These are phyloP conservation scores for Sphaerulina populicola DNA, from an alignment of 2,329 filamentous ascomycete species.

Conservation along the genomic window DNA sequence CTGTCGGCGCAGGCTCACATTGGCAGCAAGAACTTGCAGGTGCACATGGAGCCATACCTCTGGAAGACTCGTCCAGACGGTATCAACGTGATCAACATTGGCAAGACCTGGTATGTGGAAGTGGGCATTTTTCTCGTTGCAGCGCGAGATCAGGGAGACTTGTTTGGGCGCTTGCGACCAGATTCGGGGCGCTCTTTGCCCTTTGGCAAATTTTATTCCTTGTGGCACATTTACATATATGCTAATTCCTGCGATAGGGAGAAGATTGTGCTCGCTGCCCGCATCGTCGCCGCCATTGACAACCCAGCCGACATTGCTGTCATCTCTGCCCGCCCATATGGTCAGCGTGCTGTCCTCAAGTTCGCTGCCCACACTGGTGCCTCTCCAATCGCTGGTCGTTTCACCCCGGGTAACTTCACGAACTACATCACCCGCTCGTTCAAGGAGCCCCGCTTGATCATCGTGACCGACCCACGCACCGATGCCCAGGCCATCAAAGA, in stretches of 20 bases:
- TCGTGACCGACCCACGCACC: constrained; percentile 99
- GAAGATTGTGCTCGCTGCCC: constrained; percentile 98
- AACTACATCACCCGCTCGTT: constrained; percentile 99
- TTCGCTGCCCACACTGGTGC: constrained; percentile 98
- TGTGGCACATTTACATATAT: background rate
- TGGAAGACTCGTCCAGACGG: constrained; percentile 99
- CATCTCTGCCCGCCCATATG: constrained; percentile 98
- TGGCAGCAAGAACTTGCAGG: constrained; percentile 98
- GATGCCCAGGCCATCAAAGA: constrained; percentile 99
- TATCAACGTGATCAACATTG: constrained; percentile 98
- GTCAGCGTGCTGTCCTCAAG: constrained; percentile 98
- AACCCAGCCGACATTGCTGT: constrained; percentile 99
- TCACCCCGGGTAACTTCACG: constrained; percentile 99
- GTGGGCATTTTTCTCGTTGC: background rate
- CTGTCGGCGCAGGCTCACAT: constrained; percentile 94
- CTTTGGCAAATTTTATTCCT: background rate
- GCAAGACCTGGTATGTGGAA: constrained; percentile 88
- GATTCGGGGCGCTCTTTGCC: background rate
- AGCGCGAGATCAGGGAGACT: background rate
- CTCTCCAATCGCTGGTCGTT: constrained; percentile 95
- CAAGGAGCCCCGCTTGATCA: constrained; percentile 99
- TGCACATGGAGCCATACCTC: constrained; percentile 99
- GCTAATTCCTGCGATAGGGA: constrained; percentile 56
- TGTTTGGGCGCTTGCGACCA: background rate
- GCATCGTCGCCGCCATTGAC: constrained; percentile 97